Conservation (phyloP, 148 eudicot genomes). For the Persicaria maculosa region DNA sequence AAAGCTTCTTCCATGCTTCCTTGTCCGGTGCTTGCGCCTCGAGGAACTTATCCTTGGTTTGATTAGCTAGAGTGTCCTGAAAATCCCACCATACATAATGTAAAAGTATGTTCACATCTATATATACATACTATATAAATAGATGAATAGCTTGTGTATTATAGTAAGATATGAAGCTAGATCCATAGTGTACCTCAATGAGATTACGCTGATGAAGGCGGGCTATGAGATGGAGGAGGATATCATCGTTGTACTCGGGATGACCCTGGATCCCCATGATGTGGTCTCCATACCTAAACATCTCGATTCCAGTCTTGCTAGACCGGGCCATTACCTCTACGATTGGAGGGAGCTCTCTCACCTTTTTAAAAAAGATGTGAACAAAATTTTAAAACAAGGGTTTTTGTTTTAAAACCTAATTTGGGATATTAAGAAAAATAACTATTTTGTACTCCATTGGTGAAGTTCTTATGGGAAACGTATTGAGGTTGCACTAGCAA, state of each 20-base stretch:
- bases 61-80: constrained; percentile 54
- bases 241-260: constrained; percentile 88
- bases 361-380: constrained; percentile 25
- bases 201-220: constrained; percentile 40
- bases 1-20: constrained; percentile 74
- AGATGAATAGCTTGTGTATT: background rate
- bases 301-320: constrained; percentile 59
- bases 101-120: background rate
- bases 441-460: no score
- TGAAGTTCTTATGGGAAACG: background rate
- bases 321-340: constrained; percentile 85
- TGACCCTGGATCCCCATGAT: constrained; percentile 95
- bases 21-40: constrained; percentile 49
- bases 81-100: background rate
- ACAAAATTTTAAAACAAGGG: no score
- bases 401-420: no score
- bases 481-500: background rate
- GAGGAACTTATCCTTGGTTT: constrained; percentile 35
- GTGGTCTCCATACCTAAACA: constrained; percentile 76
- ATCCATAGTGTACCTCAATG: constrained; percentile 35
- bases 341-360: constrained; percentile 60
- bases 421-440: no score
- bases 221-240: constrained; percentile 63
- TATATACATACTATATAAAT: no score
- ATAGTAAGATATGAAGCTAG: background rate